phyloP scores from a whole-genome alignment of 1,284 basidiomycete species.

The Exobasidium rhododendri region DNA sequence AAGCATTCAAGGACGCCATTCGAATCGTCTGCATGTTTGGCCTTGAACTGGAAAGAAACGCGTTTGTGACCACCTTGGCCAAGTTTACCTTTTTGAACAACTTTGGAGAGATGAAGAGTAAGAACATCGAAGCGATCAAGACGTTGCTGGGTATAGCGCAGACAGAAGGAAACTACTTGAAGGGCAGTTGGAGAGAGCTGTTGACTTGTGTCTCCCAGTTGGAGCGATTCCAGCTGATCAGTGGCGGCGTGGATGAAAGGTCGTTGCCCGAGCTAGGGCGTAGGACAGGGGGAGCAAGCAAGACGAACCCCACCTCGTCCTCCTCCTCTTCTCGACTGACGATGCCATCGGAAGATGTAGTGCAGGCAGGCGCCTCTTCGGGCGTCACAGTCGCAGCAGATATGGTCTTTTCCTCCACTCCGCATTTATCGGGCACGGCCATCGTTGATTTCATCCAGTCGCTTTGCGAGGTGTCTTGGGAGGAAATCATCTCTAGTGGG shows the following conservation, averaged over 20 bases:
- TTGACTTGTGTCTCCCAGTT: slow-evolving; percentile 53
- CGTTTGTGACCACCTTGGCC: slow-evolving; percentile 54
- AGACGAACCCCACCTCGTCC: slow-evolving; percentile 10
- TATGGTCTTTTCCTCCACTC: slow-evolving; percentile 96
- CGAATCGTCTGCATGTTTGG: slow-evolving; percentile 54
- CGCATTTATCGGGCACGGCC: slow-evolving; percentile 87
- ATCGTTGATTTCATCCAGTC: slow-evolving; percentile 98
- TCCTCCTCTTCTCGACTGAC: slow-evolving; percentile 58
- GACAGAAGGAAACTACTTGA: slow-evolving; percentile 53
- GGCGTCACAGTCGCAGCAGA: slow-evolving; percentile 98
- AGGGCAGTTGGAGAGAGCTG: slow-evolving; percentile 53
- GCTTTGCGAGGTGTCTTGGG: slow-evolving; percentile 95
- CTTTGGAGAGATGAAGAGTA: slow-evolving; percentile 54
- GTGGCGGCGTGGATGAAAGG: slow-evolving; percentile 55
- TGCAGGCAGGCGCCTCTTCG: slow-evolving; percentile 91
- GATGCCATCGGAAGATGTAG: slow-evolving; percentile 79
- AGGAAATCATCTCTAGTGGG: slow-evolving; percentile 96
- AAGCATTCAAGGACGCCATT: slow-evolving; percentile 53
- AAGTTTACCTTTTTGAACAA: slow-evolving; percentile 56
- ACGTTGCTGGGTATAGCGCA: slow-evolving; percentile 51
- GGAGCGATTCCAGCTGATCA: slow-evolving; percentile 54
- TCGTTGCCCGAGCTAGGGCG: slow-evolving; percentile 76
- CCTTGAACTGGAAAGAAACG: slow-evolving; percentile 53
- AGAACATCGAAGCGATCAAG: slow-evolving; percentile 55
- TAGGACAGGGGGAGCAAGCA: slow-evolving; percentile 55